Base-by-base conservation (phyloP, 1,284 basidiomycete species). In the Flammula alnicola region DNA sequence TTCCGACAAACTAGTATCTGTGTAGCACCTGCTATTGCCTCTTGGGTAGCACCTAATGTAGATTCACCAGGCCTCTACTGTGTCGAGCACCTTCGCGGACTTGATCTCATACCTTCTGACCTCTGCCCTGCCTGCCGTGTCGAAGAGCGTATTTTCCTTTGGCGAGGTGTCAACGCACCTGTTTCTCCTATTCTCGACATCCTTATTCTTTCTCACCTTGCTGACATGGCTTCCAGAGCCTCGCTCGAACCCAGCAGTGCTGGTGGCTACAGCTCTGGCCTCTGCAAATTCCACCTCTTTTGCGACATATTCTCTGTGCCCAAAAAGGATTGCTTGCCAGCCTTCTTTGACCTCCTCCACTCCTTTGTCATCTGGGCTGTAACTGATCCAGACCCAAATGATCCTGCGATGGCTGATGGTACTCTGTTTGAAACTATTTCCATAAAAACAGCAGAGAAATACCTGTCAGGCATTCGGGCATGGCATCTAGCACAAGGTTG, bases 401-500 rank as follows among this genome's bases (percentile, higher is more conserved):
- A 53, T 27, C 55, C 62, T 10, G 27, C 47, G 14, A 20, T 56
- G 4, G 5, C 30, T 2, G 42, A 54, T 17, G 49, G 45, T 3
- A 57, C 55, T 0, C 56, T 52, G 0, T 66, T 69, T 27, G 66
- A 71, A 47, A 56, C 68, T 4, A 57, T 73, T 0, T 60, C 69
- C 0, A 53, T 63, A 0, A 10, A 36, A 0, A 59, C 57, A 1
- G 61, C 60, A 0, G 19, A 37, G 0, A 71, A 72, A 41, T 74
- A 74, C 47, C 58, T 73, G 1, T 52, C 67, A 2, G 72, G 59
- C 0, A 55, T 74, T 1, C 45, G 65, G 0, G 70, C 70, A 0
- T 74, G 71, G 70, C 72, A 74, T 47, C 40, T 72, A 0, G 65
- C 58, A 0, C 72, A 74, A 54, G 71, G 68, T 0, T 72, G 68